Evolutionary conservation across 495 filamentous ascomycete genomes (phyloP).

Genomic region (Aspergillus bridgeri): DNA sequence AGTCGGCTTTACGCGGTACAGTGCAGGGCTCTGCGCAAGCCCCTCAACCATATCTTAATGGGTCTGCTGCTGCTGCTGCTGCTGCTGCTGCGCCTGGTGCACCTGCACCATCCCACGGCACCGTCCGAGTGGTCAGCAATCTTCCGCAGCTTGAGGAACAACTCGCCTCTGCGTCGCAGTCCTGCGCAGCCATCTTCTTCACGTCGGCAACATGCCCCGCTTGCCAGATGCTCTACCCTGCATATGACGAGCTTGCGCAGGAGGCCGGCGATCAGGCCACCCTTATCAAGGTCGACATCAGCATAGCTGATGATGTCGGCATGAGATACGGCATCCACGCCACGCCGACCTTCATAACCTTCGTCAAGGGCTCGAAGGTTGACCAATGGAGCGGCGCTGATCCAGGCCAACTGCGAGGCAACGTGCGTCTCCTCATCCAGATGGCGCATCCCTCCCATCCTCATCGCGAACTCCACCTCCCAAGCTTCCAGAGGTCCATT

Average conservation of each 20-base stretch:
- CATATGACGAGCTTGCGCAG: conserved; percentile 75
- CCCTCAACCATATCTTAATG: conserved; percentile 2
- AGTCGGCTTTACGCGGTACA: conserved; percentile 65
- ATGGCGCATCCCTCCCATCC: conserved; percentile 77
- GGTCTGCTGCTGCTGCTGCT: conserved; percentile 12
- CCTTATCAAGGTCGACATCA: conserved; percentile 83
- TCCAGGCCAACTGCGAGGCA: conserved; percentile 61
- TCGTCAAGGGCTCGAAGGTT: conserved; percentile 69
- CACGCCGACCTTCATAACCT: conserved; percentile 91
- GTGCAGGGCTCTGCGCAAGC: conserved; percentile 50
- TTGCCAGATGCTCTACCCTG: conserved; percentile 79
- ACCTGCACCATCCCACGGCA: conserved; percentile 3
- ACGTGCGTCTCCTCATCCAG: conserved; percentile 68
- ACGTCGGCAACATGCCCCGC: conserved; percentile 84
- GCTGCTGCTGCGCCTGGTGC: conserved; percentile 15
- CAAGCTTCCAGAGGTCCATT: conserved; percentile 60
- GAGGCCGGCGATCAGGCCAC: conserved; percentile 65
- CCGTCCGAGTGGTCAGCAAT: conserved; percentile 51
- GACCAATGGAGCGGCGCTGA: conserved; percentile 81
- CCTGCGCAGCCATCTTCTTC: conserved; percentile 87
- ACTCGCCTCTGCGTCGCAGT: conserved; percentile 54
- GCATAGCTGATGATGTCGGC: conserved; percentile 61
- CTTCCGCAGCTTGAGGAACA: conserved; percentile 58
- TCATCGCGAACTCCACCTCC: conserved; percentile 66
- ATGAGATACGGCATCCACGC: conserved; percentile 64